Evolutionary conservation across 2,329 filamentous ascomycete genomes (phyloP).

Genomic region (Beauveria sp.): DNA sequence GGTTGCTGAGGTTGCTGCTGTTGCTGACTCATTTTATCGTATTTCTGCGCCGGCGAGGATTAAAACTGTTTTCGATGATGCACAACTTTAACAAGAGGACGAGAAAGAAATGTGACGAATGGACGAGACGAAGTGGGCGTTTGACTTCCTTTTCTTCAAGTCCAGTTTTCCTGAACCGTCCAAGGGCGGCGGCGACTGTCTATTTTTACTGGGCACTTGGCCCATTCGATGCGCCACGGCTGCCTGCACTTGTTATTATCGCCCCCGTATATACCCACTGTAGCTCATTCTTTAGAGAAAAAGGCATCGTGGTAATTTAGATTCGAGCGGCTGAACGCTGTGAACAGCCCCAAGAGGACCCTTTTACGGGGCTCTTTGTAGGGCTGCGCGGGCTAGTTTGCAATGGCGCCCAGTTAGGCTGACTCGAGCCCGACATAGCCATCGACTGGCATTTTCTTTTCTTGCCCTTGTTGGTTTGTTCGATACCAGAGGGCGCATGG

Average conservation of each 20-base stretch:
- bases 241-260: background rate
- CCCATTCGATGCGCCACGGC: background rate
- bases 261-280: background rate
- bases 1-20: background rate
- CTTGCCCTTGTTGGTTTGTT: background rate
- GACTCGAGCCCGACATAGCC: background rate
- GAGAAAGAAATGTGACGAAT: background rate
- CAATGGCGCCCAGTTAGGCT: background rate
- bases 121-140: background rate
- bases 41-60: background rate
- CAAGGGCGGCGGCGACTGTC: background rate
- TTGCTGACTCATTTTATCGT: background rate
- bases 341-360: background rate
- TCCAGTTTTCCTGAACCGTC: background rate
- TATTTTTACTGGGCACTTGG: no score
- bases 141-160: background rate
- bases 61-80: background rate
- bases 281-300: background rate
- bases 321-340: slow-evolving; percentile 1
- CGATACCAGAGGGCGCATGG: background rate
- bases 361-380: slow-evolving; percentile 2
- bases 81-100: background rate
- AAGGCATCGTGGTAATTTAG: background rate
- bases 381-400: background rate
- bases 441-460: background rate